Evolutionary conservation across 371 early-diverging fungal species (phyloP), one percentile per base, ranked within the genome.

Genomic region (Circinella umbellata): DNA sequence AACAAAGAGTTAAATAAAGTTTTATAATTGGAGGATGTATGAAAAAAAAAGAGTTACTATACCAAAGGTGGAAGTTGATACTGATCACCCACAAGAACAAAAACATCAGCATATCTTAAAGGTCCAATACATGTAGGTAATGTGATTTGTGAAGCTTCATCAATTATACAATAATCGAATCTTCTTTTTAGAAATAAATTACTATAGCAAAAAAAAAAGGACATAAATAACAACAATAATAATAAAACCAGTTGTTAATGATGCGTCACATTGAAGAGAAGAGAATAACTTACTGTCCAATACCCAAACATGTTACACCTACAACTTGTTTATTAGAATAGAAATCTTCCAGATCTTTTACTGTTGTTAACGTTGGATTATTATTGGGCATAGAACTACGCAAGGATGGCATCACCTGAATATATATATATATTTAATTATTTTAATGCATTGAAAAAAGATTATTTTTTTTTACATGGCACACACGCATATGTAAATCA

Each of bases 81-180:
- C 72, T 96, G 96, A 78, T 99, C 99, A 15, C 99, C 99, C 13
- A 99, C 99, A 9, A 99, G 83, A 17, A 99, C 91, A 90, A 99
- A 98, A 13, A 73, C 82, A 15, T 89, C 79, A 4, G 96, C 94
- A 68, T 85, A 88, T n/a, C 90, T 84, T 49, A 99, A 77, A 3
- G 99, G 99, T 0, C 99, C 98, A 49, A 99, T 70, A 69, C 96
- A 92, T 2, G 93, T 92, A 0, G 99, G 99, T 48, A 99, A 79
- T 13, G 96, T 96, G 48, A 98, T 90, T 76, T 99, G 99, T 2
- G 99, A 96, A 8, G 99, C 99, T 76, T 99, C 99, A 78, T 99
- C 99, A 20, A 99, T 92, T 61, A 99, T 97, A 75, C 96, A 99
- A 78, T 93, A 97, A 78, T 99, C 99, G 81, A 99, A 99, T 37